phyloP scores from a whole-genome alignment of 1,284 basidiomycete genomes.

The Moesziomyces parantarcticus region DNA sequence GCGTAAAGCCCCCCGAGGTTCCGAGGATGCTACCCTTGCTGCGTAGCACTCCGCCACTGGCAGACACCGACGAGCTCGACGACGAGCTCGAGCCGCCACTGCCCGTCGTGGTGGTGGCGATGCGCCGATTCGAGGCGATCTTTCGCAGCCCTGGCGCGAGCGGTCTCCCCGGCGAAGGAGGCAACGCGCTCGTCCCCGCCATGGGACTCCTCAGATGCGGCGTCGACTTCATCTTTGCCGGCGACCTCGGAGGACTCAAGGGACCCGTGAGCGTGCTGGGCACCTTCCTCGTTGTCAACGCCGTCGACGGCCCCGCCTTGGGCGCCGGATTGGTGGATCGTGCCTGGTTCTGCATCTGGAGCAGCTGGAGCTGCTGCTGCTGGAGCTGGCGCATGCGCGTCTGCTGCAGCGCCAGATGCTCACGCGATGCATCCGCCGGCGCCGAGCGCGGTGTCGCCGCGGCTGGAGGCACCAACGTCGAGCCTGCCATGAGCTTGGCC shows the following conservation, averaged over 20 bases:
- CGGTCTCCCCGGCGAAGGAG: slow-evolving; percentile 21
- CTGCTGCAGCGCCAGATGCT: slow-evolving; percentile 32
- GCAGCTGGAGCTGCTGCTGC: slow-evolving; percentile 33
- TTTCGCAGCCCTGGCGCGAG: slow-evolving; percentile 34
- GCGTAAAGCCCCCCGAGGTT: slow-evolving; percentile 15
- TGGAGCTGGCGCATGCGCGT: slow-evolving; percentile 34
- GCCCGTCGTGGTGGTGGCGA: slow-evolving; percentile 16
- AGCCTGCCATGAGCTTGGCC: slow-evolving; percentile 20
- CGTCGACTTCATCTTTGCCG: slow-evolving; percentile 50
- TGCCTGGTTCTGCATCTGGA: slow-evolving; percentile 27
- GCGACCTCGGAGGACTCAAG: slow-evolving; percentile 39
- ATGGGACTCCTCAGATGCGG: slow-evolving; percentile 40
- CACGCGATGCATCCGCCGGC: slow-evolving; percentile 24
- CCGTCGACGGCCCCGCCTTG: slow-evolving; percentile 6
- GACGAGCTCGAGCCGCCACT: slow-evolving; percentile 13
- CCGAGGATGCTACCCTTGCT: slow-evolving; percentile 17
- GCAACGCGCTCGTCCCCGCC: slow-evolving; percentile 8
- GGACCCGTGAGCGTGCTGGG: slow-evolving; percentile 30
- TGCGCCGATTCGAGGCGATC: slow-evolving; percentile 50
- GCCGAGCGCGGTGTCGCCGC: slow-evolving; percentile 36
- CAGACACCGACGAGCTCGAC: slow-evolving; percentile 19
- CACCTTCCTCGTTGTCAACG: slow-evolving; percentile 23
- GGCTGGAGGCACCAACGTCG: slow-evolving; percentile 16
- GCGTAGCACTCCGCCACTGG: slow-evolving; percentile 4
- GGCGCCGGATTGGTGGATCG: slow-evolving; percentile 1